Conservation (phyloP, 2,329 filamentous ascomycete genomes). For the Clonostachys rosea region DNA sequence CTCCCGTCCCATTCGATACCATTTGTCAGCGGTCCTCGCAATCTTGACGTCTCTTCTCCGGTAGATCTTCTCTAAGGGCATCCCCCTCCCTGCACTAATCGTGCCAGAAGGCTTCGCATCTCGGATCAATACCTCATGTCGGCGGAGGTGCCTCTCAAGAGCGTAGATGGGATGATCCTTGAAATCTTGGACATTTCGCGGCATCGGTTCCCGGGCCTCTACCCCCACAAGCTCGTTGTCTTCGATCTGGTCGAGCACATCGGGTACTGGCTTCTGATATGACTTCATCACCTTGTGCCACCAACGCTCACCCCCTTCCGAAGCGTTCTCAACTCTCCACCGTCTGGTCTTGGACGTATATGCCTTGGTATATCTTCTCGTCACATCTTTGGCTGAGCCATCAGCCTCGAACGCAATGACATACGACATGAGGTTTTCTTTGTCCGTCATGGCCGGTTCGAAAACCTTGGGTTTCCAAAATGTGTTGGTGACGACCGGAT, state of each 20-base stretch:
- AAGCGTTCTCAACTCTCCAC: conserved; percentile 64
- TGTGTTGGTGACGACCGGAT: conserved; percentile 74
- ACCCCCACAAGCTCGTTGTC: conserved; percentile 67
- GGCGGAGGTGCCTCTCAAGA: conserved; percentile 76
- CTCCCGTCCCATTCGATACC: conserved; percentile 83
- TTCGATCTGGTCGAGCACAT: conserved; percentile 79
- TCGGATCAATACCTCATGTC: conserved; percentile 77
- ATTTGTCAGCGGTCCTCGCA: conserved; percentile 77
- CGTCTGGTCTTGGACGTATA: conserved; percentile 89
- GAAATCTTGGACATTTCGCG: conserved; percentile 80
- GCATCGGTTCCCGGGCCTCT: conserved; percentile 77
- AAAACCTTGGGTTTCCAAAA: conserved; percentile 72
- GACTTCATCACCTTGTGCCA: conserved; percentile 45
- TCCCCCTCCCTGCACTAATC: conserved; percentile 61
- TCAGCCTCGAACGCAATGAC: conserved; percentile 82
- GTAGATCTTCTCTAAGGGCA: conserved; percentile 72
- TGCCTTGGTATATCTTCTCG: conserved; percentile 78
- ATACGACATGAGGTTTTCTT: conserved; percentile 74
- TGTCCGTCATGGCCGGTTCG: conserved; percentile 78
- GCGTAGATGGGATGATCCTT: conserved; percentile 82
- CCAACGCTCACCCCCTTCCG: conserved; percentile 45
- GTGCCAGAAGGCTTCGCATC: conserved; percentile 70
- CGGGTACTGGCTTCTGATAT: conserved; percentile 34
- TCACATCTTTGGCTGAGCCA: conserved; percentile 77
- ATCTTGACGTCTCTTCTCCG: conserved; percentile 74